Evolutionary conservation across 2,329 filamentous ascomycete genomes (phyloP).

Genomic region (Gremmenia infestans): DNA sequence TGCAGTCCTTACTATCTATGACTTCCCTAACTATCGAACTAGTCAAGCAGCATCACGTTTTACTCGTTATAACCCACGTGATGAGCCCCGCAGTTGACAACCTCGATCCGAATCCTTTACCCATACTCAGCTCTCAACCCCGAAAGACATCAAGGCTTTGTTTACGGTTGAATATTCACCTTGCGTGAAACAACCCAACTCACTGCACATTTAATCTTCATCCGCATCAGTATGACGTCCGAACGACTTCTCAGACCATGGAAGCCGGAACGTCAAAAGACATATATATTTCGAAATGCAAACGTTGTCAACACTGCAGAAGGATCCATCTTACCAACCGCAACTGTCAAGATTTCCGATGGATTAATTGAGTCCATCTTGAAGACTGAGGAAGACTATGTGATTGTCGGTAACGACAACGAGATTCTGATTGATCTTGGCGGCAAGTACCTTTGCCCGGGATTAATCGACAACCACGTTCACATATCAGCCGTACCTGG

Average conservation of each 20-base stretch:
- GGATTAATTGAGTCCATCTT: constrained; percentile 29
- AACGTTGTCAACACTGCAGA: constrained; percentile 38
- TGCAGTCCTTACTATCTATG: too few relatives aligned
- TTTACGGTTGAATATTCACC: too few relatives aligned
- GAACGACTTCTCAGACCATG: constrained; percentile 1
- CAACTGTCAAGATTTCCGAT: constrained; percentile 32
- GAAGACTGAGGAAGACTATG: background rate
- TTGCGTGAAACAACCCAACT: too few relatives aligned
- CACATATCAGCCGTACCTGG: constrained; percentile 43
- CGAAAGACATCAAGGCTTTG: too few relatives aligned
- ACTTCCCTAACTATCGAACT: too few relatives aligned
- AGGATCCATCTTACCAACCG: constrained; percentile 30
- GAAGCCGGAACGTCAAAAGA: constrained; percentile 1
- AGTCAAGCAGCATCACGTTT: too few relatives aligned
- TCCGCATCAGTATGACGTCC: background rate
- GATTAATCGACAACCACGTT: constrained; percentile 48
- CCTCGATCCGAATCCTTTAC: too few relatives aligned
- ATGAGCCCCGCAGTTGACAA: too few relatives aligned
- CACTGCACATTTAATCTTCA: too few relatives aligned
- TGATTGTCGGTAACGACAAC: background rate
- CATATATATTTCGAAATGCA: constrained; percentile 37
- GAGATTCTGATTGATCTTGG: constrained; percentile 31
- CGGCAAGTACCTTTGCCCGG: constrained; percentile 43
- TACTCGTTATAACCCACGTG: too few relatives aligned
- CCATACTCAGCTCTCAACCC: too few relatives aligned